Base-by-base conservation (phyloP, 148 eudicot species). In the Dianthus caryophyllus region DNA sequence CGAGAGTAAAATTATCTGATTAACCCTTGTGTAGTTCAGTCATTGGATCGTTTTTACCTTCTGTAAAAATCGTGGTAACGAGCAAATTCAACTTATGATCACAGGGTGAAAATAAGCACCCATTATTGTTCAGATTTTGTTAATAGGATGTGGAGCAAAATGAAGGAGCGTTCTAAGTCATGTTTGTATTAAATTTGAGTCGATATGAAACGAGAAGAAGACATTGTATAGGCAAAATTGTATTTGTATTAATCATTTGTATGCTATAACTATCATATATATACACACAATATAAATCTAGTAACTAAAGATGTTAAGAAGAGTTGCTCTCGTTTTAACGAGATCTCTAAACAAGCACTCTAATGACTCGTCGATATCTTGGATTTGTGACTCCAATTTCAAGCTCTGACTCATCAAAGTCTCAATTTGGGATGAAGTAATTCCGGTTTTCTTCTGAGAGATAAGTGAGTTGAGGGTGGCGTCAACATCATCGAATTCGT, bases 301-400 rank as follows among this genome's bases (percentile, higher is more conserved):
- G 68, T 80, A 70, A 59, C 78, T 83, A 43, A 81, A 75, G 69
- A 76, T 72, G 69, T 85, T 85, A 21, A 83, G 85, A 47, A 86
- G 72, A 30, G 61, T 64, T 66, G 80, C 81, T 80, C 90, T 75
- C 29, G 73, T 81, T 68, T 78, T 83, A 52, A 83, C 77, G 39
- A 81, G 55, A 27, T 58, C 74, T 69, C 84, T 79, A 44, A 74
- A 79, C 58, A 81, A 22, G 55, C 79, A 65, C 25, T 83, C 85
- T 43, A 86, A 53, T 25, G 18, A 76, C 66, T 74, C 76, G 27
- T 79, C 85, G 10, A 79, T 10, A 36, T 73, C 79, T 75, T 79
- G 73, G 70, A 78, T 76, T 57, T 65, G 58, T 2, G 74, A 44
- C 64, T 76, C 83, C 26, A 78, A 41, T 44, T 73, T 55, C 22